Base-by-base conservation (phyloP, 108 stramenopile species). In the Stephanodiscus triporus region DNA sequence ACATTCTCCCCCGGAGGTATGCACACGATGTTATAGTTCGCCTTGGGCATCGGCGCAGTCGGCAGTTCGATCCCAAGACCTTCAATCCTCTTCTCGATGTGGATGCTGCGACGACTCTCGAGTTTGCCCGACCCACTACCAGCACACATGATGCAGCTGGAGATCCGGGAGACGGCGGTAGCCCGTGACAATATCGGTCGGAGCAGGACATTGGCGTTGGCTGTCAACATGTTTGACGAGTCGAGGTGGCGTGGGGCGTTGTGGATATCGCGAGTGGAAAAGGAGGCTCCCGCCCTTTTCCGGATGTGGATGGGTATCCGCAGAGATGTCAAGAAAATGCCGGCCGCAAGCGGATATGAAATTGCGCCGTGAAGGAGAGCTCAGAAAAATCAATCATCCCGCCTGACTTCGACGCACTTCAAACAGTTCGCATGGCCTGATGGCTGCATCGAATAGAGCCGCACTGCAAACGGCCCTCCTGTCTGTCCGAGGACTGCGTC, bases 21-120 rank as follows among this genome's bases (percentile, higher is more conserved):
- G 66, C 90, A 93, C 2, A 85, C 77, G 45, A 90, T 87, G 50
- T 86, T 86, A 88, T 97, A 97, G 70, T 95, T 97, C 5, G 91
- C 96, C 40, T 90, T 88, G 50, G 96, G 93, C 26, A 67, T 60
- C 16, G 92, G 79, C 10, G 94, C 85, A 30, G 88, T 55, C 9
- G 96, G 96, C 9, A 97, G 75, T 48, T 63, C 81, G 56, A 95
- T 89, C 8, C 91, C 83, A 9, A 93, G 72, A 55, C 86, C 87
- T 64, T 90, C 82, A 11, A 93, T 64, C 27, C 83, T 78, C 72
- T 86, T 83, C 67, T 93, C 92, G 38, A 93, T 84, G 72, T 93
- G 92, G 37, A 93, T 49, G 30, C 1, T 64, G 20, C 79, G 81
- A 40, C 51, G 27, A 27, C 53, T 32, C 30, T 8, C 30, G 55